Conservation (phyloP, 257 asterid species). For the Lantana camara region DNA sequence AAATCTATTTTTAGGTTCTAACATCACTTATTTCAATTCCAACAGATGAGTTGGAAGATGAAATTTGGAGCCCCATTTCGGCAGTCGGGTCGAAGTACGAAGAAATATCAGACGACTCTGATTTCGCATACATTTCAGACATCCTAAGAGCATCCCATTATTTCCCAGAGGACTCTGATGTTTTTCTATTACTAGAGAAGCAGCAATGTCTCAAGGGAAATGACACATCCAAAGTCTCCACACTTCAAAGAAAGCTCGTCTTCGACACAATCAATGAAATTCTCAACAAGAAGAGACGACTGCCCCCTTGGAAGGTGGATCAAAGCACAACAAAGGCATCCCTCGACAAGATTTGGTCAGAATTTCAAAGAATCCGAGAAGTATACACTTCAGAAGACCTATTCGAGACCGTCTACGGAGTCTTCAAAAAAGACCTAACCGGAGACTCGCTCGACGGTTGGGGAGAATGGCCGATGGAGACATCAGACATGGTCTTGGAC, state of each 20-base stretch:
- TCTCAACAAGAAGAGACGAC: slow-evolving; percentile 52
- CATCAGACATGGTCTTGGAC: slow-evolving; percentile 72
- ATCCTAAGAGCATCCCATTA: slow-evolving; percentile 61
- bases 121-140: slow-evolving; percentile 64
- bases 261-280: slow-evolving; percentile 72
- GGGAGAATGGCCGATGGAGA: slow-evolving; percentile 75
- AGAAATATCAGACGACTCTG: slow-evolving; percentile 43
- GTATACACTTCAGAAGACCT: slow-evolving; percentile 49
- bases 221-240: slow-evolving; percentile 54
- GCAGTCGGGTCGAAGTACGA: slow-evolving; percentile 35
- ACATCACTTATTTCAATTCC: slow-evolving; percentile 12
- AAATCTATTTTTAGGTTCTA: not conserved
- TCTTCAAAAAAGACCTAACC: slow-evolving; percentile 70
- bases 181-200: slow-evolving; percentile 69
- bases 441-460: slow-evolving; percentile 63
- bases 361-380: slow-evolving; percentile 61
- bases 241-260: slow-evolving; percentile 60
- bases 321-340: slow-evolving; percentile 31
- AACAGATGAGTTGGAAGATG: slow-evolving; percentile 63
- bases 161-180: slow-evolving; percentile 58
- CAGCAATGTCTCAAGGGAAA: slow-evolving; percentile 72
- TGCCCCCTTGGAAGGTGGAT: slow-evolving; percentile 83
- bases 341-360: slow-evolving; percentile 54
- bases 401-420: slow-evolving; percentile 64
- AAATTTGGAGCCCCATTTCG: slow-evolving; percentile 50